Conservation (phyloP, 208 protist genomes). For the Leishmania braziliensis region DNA sequence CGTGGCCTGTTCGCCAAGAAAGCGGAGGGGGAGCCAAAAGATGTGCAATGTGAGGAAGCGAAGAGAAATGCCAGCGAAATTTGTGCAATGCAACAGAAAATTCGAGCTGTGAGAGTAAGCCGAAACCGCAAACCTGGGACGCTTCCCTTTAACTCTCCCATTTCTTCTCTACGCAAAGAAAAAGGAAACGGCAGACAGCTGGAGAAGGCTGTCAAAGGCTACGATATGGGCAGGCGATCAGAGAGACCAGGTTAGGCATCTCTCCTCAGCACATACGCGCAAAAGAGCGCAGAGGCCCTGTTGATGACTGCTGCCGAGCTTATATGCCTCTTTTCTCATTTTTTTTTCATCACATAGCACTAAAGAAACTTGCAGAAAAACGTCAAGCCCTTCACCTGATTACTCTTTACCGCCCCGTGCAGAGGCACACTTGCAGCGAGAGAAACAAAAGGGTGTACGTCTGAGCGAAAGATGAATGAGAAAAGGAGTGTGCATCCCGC, state of each 20-base stretch:
- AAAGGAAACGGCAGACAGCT: background rate
- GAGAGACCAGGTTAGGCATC: background rate
- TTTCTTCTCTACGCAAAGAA: background rate
- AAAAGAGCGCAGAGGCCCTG: background rate
- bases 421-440: background rate
- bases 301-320: background rate
- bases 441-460: background rate
- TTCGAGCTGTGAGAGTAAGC: background rate
- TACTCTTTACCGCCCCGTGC: background rate
- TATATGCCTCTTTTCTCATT: background rate
- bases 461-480: background rate
- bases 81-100: background rate
- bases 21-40: background rate
- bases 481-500: background rate
- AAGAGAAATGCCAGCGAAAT: background rate
- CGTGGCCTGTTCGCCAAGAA: background rate
- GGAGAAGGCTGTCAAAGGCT: background rate
- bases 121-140: background rate
- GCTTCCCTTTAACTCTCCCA: background rate
- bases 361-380: background rate
- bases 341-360: background rate
- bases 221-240: background rate
- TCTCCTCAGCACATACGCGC: background rate
- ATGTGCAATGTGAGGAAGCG: background rate
- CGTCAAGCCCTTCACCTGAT: background rate